Conservation (phyloP, 305 asterid species). For the Fraxinus platypoda region DNA sequence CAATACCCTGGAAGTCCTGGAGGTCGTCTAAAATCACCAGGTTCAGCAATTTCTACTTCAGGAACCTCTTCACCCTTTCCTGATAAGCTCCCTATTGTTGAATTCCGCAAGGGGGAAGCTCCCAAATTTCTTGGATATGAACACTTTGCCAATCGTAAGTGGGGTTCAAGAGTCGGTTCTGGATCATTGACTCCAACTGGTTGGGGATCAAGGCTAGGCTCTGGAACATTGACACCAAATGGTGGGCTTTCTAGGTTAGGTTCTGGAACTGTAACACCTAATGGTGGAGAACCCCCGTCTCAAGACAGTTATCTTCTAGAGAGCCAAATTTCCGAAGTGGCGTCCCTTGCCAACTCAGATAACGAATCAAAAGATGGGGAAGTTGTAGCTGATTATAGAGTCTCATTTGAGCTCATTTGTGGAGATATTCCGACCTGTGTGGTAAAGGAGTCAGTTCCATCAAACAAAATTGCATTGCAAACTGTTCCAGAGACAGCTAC, state of each 20-base stretch:
- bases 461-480: constrained; percentile 20
- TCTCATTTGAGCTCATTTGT: constrained; percentile 73
- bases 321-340: constrained; percentile 57
- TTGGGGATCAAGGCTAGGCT: constrained; percentile 28
- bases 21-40: constrained; percentile 64
- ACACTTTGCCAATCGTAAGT: constrained; percentile 58
- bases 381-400: constrained; percentile 63
- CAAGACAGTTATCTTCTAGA: constrained; percentile 38
- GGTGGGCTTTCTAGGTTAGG: constrained; percentile 56
- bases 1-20: constrained; percentile 86
- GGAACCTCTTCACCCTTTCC: constrained; percentile 91
- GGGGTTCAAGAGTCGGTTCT: constrained; percentile 79
- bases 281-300: constrained; percentile 41
- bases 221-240: constrained; percentile 46
- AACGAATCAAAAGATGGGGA: constrained; percentile 45
- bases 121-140: constrained; percentile 71
- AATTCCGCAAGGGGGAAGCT: constrained; percentile 53
- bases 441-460: constrained; percentile 38
- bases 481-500: constrained; percentile 12
- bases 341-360: constrained; percentile 60
- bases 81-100: constrained; percentile 50
- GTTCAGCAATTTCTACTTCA: constrained; percentile 72
- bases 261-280: constrained; percentile 71
- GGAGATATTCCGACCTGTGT: constrained; percentile 59
- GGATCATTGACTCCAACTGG: constrained; percentile 32